Conservation (phyloP, 2,329 filamentous ascomycete species). For the Aspergillus jensenii region DNA sequence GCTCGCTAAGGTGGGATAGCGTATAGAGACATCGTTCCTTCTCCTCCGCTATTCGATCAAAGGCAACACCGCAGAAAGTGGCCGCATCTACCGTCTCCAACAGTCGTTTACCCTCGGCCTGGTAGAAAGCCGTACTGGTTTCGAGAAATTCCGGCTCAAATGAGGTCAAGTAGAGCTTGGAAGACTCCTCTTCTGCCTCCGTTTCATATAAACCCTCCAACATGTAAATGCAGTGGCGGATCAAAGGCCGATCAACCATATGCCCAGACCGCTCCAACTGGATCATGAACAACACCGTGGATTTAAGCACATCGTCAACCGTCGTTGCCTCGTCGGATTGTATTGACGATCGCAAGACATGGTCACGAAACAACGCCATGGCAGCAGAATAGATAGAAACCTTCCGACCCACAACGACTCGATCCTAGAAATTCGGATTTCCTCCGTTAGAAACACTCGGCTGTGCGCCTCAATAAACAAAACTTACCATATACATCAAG, state of each 20-base stretch:
- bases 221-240: slow-evolving; percentile 85
- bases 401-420: slow-evolving; percentile 69
- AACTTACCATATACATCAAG: slow-evolving; percentile 82
- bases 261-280: slow-evolving; percentile 90
- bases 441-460: slow-evolving; percentile 4
- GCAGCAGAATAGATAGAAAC: slow-evolving; percentile 80
- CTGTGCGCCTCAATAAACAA: neutral
- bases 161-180: slow-evolving; percentile 77
- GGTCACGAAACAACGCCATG: slow-evolving; percentile 84
- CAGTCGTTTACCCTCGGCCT: slow-evolving; percentile 69
- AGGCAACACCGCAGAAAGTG: slow-evolving; percentile 75
- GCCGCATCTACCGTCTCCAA: slow-evolving; percentile 77
- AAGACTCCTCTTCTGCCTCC: slow-evolving; percentile 71
- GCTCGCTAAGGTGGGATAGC: slow-evolving; percentile 68
- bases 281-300: slow-evolving; percentile 85
- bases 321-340: slow-evolving; percentile 42
- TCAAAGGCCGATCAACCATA: slow-evolving; percentile 76
- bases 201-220: slow-evolving; percentile 84
- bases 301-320: slow-evolving; percentile 75
- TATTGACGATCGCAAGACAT: slow-evolving; percentile 68
- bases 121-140: slow-evolving; percentile 72
- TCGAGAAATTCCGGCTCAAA: slow-evolving; percentile 79
- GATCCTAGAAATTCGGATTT: slow-evolving; percentile 56
- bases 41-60: slow-evolving; percentile 75
- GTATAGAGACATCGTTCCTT: slow-evolving; percentile 79